These are phyloP conservation scores for Zygotorulaspora chibaensis DNA, from an alignment of 805 yeast species.

Conservation along the genomic window DNA sequence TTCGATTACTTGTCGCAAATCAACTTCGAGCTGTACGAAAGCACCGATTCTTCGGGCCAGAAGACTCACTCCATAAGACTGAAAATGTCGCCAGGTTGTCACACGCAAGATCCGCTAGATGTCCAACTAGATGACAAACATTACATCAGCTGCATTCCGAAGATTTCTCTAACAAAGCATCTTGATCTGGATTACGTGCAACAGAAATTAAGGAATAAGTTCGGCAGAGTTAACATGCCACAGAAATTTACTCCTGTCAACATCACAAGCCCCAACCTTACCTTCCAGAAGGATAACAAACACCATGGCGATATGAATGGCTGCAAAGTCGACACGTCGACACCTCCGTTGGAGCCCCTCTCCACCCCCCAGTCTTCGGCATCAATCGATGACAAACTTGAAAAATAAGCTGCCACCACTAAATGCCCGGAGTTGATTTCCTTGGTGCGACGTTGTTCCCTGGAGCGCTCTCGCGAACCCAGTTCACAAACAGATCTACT, in stretches of 20 bases:
- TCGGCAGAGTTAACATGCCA: conserved; percentile 84
- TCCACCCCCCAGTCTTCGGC: conserved; percentile 17
- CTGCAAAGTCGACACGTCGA: conserved; percentile 5
- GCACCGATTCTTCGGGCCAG: conserved; percentile 61
- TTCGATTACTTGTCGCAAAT: conserved; percentile 93
- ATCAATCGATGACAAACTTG: conserved; percentile 18
- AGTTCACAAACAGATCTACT: too few species aligned
- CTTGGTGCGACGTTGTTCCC: too few species aligned
- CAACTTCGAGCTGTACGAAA: conserved; percentile 87
- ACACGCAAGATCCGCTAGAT: conserved; percentile 95
- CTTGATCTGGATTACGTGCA: conserved; percentile 86
- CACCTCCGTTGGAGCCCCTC: conserved; percentile 10
- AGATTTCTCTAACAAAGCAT: conserved; percentile 85
- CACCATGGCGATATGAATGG: conserved; percentile 3
- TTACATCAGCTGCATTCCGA: conserved; percentile 92
- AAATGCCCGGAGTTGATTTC: too few species aligned
- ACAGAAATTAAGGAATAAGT: conserved; percentile 74
- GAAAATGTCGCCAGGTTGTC: conserved; percentile 96
- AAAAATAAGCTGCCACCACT: not conserved
- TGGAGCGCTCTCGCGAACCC: too few species aligned
- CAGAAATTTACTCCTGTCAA: conserved; percentile 87
- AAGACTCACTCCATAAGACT: conserved; percentile 87
- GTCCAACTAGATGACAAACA: conserved; percentile 95
- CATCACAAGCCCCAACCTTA: conserved; percentile 60
- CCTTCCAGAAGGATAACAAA: conserved; percentile 24